Base-by-base conservation (phyloP, 345 rosid genomes). In the Aquilaria malaccensis region DNA sequence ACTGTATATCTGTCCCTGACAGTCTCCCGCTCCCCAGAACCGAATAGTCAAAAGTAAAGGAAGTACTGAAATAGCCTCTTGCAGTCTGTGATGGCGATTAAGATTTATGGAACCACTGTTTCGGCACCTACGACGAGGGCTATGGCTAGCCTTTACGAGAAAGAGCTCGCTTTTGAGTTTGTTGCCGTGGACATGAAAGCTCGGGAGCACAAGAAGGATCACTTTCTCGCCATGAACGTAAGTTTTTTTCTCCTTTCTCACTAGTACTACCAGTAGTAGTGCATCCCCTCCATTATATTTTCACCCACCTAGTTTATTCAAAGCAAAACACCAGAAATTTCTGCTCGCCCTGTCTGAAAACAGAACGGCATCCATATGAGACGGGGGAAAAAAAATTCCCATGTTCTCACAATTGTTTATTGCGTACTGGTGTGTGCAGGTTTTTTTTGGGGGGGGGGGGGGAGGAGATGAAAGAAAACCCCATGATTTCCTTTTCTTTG, bases 131-230 rank as follows among this genome's bases (percentile, higher is more conserved):
- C 83, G 29, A 73, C 72, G 87, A 69, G 87, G 11, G 81, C 70
- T 45, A 65, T 83, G 2, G 82, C 68, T 11, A 15, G 73, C 72
- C 88, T 83, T 6, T 67, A 79, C 69, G 95, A 90, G 85, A 87
- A 87, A 60, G 83, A 68, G 0, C 56, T 83, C 9, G 82, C 76
- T 0, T 90, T 80, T 56, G 83, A 83, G 69, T 49, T 90, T 2
- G 66, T 80, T 64, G 56, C 52, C 3, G 78, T 90, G 9, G 68
- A 87, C 62, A 31, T 85, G 86, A 37, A 6, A 22, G 63, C 76
- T 6, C 85, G 85, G 10, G 90, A 80, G 46, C 97, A 87, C 71
- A 90, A 90, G 64, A 64, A 67, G 33, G 81, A 83, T 31, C 63
- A 82, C 32, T 77, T 32, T 70, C 43, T 85, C n/a, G 59, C 84